Base-by-base conservation (phyloP, 2,329 filamentous ascomycete species). In the Aspergillus oerlinghausenensis region DNA sequence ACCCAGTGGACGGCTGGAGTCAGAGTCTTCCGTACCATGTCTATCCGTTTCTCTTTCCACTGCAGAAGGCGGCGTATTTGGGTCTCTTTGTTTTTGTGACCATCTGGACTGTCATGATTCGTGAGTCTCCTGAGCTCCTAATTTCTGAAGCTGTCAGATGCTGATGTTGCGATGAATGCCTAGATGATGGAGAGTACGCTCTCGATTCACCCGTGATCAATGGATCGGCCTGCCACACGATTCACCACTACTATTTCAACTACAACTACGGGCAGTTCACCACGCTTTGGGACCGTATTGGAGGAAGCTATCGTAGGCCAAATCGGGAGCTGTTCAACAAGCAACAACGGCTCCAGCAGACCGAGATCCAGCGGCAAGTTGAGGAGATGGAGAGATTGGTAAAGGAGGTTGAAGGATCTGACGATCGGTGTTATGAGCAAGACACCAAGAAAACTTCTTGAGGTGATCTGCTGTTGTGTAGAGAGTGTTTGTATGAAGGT, bases 231-330 rank as follows among this genome's bases (percentile, higher is more conserved):
- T 97, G 93, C 81, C 93, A 97, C 75, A 91, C 88, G 35, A 84
- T 92, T 81, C 93, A 97, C 76, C 93, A 97, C 72, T 75, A 91
- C 51, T 90, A 90, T 77, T 90, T 90, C 80, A 89, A 89, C 78
- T 90, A 89, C 82, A 97, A 97, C 79, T 97, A 96, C 69, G 92
- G 92, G 59, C 92, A 97, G 75, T 97, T 92, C 79, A 94, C 90
- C 14, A 96, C 92, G 1, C 80, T 95, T 23, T 96, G 92, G 89
- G 92, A 97, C 73, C 87, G 92, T 52, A 75, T 97, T 26, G 90
- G 91, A 56, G 89, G 89, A 59, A 95, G 89, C 72, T 66, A 66
- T 55, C 56, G 62, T 21, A 58, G 56, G 54, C 62, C 63, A 7
- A 26, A 51, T 23, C n/a, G 10, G 4, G 49, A 55, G 53, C 35